Evolutionary conservation across 2,329 filamentous ascomycete genomes (phyloP).

Genomic region (Xylaria sp.): DNA sequence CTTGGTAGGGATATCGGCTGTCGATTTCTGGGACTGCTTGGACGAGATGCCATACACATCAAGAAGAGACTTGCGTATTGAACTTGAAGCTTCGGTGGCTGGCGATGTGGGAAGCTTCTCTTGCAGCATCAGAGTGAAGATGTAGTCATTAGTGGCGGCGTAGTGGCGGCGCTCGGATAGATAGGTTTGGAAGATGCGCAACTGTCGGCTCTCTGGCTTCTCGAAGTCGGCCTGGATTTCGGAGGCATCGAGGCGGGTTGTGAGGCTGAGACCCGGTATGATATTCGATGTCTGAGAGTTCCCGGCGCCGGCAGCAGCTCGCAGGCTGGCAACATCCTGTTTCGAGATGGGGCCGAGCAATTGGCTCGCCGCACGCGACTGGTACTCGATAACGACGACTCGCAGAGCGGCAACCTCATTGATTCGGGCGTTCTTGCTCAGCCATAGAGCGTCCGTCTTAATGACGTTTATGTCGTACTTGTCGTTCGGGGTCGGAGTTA

Average conservation of each 20-base stretch:
- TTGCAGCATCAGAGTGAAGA: slow-evolving; percentile 62
- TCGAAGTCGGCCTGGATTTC: slow-evolving; percentile 70
- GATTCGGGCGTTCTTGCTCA: slow-evolving; percentile 80
- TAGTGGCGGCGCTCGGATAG: slow-evolving; percentile 77
- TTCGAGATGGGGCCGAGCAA: slow-evolving; percentile 78
- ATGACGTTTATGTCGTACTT: slow-evolving; percentile 80
- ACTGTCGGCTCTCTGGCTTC: slow-evolving; percentile 69
- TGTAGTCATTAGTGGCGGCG: slow-evolving; percentile 70
- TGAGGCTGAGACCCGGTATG: slow-evolving; percentile 62
- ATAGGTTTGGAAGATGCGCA: slow-evolving; percentile 77
- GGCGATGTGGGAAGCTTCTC: slow-evolving; percentile 45
- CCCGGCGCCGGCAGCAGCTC: slow-evolving; percentile 75
- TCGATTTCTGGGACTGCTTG: slow-evolving; percentile 45
- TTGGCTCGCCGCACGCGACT: slow-evolving; percentile 78
- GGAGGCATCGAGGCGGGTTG: slow-evolving; percentile 62
- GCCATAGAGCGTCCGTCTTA: slow-evolving; percentile 87
- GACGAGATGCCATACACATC: slow-evolving; percentile 50
- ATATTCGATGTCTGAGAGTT: slow-evolving; percentile 69
- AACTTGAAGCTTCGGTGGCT: slow-evolving; percentile 44
- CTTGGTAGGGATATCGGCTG: slow-evolving; percentile 48
- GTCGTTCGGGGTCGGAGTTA: slow-evolving; percentile 73
- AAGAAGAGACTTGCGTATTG: slow-evolving; percentile 49
- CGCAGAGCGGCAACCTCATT: slow-evolving; percentile 86
- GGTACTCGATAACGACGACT: slow-evolving; percentile 84
- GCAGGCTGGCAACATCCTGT: slow-evolving; percentile 80